phyloP scores from a whole-genome alignment of 805 yeast genomes.

The Saturnispora gosingensis region DNA sequence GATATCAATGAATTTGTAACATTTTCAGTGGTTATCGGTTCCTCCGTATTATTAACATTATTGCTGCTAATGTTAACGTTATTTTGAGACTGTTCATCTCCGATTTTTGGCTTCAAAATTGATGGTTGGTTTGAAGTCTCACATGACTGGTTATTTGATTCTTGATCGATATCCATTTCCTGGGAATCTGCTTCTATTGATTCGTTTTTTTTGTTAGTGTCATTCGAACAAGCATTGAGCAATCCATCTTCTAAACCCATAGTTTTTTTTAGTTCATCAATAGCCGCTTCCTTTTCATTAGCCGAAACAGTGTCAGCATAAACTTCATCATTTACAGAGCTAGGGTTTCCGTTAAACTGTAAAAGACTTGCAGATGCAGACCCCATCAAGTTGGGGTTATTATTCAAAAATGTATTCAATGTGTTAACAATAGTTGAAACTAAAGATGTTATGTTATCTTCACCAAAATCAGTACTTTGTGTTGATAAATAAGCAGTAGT shows the following conservation, averaged over 20 bases:
- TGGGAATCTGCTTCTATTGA: background rate
- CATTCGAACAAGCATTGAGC: background rate
- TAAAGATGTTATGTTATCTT: conserved; percentile 18
- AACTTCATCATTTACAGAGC: background rate
- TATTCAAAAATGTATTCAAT: conserved; percentile 11
- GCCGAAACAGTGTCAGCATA: conserved; percentile 1
- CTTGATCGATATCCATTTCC: background rate
- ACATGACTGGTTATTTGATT: background rate
- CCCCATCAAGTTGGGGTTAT: background rate
- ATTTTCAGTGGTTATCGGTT: background rate
- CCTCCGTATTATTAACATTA: background rate
- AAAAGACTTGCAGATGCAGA: background rate
- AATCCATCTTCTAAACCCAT: conserved; percentile 5
- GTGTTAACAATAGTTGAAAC: conserved; percentile 26
- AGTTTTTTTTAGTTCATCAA: conserved; percentile 5
- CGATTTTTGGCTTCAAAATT: background rate
- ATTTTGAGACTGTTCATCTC: background rate
- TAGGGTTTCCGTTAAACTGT: background rate
- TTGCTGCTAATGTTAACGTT: background rate
- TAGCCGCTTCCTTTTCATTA: conserved; percentile 8
- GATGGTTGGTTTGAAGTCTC: background rate
- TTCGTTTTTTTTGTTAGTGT: background rate
- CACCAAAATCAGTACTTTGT: conserved; percentile 8
- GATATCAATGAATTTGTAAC: background rate
- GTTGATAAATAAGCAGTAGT: conserved; percentile 18